Evolutionary conservation across 257 asterid species (phyloP), one percentile per base, ranked within the genome.

Genomic region (Petunia axillaris): DNA sequence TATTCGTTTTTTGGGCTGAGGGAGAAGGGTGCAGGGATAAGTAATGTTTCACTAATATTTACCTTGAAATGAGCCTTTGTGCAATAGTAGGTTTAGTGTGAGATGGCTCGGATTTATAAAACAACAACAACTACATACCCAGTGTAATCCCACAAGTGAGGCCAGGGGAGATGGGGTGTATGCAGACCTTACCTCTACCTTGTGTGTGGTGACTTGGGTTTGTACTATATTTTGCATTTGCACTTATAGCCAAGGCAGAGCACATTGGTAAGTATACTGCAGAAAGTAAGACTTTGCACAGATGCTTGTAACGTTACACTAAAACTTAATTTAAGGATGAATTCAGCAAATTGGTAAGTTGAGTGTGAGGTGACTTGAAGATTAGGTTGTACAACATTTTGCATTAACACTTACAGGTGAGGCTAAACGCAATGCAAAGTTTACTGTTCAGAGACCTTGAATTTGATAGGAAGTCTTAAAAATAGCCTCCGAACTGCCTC

Each of bases 231-330:
- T 70, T 46, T 35, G 76, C 59, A 48, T 46, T 55, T 46, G 14
- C 9, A 46, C 77, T 9, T 70, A 16, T 46, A 70, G 77, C 59
- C 43, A 70, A 70, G 0, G 2, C 40, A 43, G 44, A 68, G 76
- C 15, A 46, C 76, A 70, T 8, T 50, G 77, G 25, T 4, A 48
- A 71, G 48, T 48, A 10, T 50, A 71, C 25, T 71, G 77, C 25
- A 48, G 77, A 71, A 71, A 46, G 77, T 50, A 71, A 4, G 40
- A 25, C 43, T 71, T 71, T 13, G 41, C 41, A 48, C 59, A 46
- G 76, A 41, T 68, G 37, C 55, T 44, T 68, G 71, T 38, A 25
- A 25, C 25, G 25, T 25, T 25, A 25, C 25, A 25, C 25, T 25
- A 25, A 25, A 25, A 25, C 25, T 25, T 25, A 25, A 25, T 25